Evolutionary conservation across 805 yeast species (phyloP).

Genomic region (Yarrowia sp.): DNA sequence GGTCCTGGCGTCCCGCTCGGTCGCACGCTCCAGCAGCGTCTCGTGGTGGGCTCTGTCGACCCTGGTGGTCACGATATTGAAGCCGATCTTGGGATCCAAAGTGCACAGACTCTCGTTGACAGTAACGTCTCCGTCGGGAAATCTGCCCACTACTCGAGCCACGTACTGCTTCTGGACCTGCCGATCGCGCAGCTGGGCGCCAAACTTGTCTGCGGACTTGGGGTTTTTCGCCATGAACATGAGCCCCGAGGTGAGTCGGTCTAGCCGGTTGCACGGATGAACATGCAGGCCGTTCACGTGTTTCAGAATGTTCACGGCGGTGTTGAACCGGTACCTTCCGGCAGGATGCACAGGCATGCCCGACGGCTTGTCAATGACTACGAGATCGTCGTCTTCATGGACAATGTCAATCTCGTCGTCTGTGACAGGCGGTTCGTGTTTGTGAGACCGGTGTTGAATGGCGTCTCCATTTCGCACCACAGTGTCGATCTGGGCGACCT

Average conservation of each 20-base stretch:
- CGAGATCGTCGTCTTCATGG: slow-evolving; percentile 74
- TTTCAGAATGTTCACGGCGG: slow-evolving; percentile 78
- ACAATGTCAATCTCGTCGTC: slow-evolving; percentile 67
- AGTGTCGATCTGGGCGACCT: slow-evolving; percentile 68
- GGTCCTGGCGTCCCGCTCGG: slow-evolving; percentile 81
- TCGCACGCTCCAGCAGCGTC: slow-evolving; percentile 71
- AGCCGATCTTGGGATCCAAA: slow-evolving; percentile 73
- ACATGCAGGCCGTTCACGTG: slow-evolving; percentile 69
- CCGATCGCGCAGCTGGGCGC: slow-evolving; percentile 70
- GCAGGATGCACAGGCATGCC: slow-evolving; percentile 98
- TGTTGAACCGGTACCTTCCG: slow-evolving; percentile 79
- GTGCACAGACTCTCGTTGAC: slow-evolving; percentile 76
- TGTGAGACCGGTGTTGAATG: slow-evolving; percentile 80
- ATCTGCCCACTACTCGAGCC: slow-evolving; percentile 87
- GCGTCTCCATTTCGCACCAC: slow-evolving; percentile 82
- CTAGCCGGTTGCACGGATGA: slow-evolving; percentile 89
- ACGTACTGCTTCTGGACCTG: slow-evolving; percentile 81
- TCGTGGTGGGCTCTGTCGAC: slow-evolving; percentile 67
- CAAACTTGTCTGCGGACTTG: slow-evolving; percentile 77
- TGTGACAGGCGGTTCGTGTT: slow-evolving; percentile 91
- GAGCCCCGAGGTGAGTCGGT: slow-evolving; percentile 88
- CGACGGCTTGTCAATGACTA: slow-evolving; percentile 91
- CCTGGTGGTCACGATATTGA: slow-evolving; percentile 64
- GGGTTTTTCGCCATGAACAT: slow-evolving; percentile 89
- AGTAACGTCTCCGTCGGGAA: slow-evolving; percentile 63